Base-by-base conservation (phyloP, 2,329 filamentous ascomycete genomes). In the Helotiales sp. region DNA sequence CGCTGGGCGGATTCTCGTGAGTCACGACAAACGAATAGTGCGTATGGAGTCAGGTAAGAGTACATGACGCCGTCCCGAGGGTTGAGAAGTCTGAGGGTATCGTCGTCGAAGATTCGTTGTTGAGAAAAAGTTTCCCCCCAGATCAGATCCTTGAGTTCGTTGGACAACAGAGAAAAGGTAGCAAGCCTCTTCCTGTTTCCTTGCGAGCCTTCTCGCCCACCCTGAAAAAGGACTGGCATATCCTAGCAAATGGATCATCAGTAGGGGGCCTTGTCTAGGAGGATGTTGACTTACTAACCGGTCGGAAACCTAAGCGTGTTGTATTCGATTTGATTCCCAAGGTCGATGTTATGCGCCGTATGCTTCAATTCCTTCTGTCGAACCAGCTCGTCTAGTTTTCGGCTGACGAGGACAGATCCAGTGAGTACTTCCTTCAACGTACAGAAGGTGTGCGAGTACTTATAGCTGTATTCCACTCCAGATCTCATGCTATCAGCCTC, bases 41-140 rank as follows among this genome's bases (percentile, higher is more conserved):
- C 47, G 47, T 50, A 50, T 2, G 47, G 24, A 50, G 47, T 50
- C 47, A 50, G 24, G 47, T 50, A 50, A 4, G 22, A 50, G 22
- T 50, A 65, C 40, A 58, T 62, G 13, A 40, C 43, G 45, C 45
- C 30, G 22, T 37, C 30, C 28, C 6, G 45, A 43, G 60, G 60
- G 8, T 26, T 62, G 15, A 54, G 34, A 28, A 62, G 60, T 43
- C 47, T 30, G 30, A 62, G 28, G 47, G 60, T 52, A 62, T 62
- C 47, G 26, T 24, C 30, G 47, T 62, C 60, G 30, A 62, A 62
- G 47, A 62, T 37, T 52, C 60, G 47, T 62, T 20, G 30, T 62
- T 54, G n/a, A 37, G 47, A 28, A 37, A 62, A 50, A 15, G 60
- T 17, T 62, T 62, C 22, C 30, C 32, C 58, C 43, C 40, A 61